Evolutionary conservation across 2,329 filamentous ascomycete genomes (phyloP).

Genomic region (Rutstroemia sp.): DNA sequence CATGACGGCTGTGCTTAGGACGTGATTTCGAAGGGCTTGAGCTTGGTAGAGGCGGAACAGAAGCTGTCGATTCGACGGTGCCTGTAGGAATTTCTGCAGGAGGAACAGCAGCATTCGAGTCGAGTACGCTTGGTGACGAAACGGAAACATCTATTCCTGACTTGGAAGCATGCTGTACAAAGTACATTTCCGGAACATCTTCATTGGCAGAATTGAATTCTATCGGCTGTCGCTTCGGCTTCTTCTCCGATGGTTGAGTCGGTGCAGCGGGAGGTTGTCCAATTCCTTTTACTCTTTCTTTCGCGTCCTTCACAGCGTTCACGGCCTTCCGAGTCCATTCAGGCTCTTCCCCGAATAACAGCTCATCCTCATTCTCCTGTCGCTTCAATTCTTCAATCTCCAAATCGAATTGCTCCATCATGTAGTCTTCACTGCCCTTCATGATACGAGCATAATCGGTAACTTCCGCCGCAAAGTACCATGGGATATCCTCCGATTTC

Average conservation of each 20-base stretch:
- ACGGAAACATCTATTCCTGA: slow-evolving; percentile 34
- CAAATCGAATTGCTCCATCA: slow-evolving; percentile 69
- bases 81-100: not conserved
- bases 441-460: slow-evolving; percentile 93
- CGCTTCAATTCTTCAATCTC: slow-evolving; percentile 68
- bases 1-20: not conserved
- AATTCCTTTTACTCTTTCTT: slow-evolving; percentile 64
- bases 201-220: slow-evolving; percentile 39
- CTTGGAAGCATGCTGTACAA: slow-evolving; percentile 38
- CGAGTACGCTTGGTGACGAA: not conserved
- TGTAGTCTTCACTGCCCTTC: slow-evolving; percentile 87
- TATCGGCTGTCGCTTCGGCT: slow-evolving; percentile 40
- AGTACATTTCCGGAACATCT: slow-evolving; percentile 44
- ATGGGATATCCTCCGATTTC: slow-evolving; percentile 73
- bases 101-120: not conserved
- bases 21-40: not conserved
- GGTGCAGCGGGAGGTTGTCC: slow-evolving; percentile 53
- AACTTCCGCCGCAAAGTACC: slow-evolving; percentile 91
- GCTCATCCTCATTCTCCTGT: slow-evolving; percentile 82
- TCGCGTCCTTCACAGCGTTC: slow-evolving; percentile 62
- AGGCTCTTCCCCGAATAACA: slow-evolving; percentile 87
- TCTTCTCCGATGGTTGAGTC: slow-evolving; percentile 42
- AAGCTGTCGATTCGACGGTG: not conserved
- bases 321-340: slow-evolving; percentile 88
- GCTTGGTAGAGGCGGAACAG: not conserved